Evolutionary conservation across 371 early-diverging fungal genomes (phyloP).

Genomic region (Coemansia sp.): DNA sequence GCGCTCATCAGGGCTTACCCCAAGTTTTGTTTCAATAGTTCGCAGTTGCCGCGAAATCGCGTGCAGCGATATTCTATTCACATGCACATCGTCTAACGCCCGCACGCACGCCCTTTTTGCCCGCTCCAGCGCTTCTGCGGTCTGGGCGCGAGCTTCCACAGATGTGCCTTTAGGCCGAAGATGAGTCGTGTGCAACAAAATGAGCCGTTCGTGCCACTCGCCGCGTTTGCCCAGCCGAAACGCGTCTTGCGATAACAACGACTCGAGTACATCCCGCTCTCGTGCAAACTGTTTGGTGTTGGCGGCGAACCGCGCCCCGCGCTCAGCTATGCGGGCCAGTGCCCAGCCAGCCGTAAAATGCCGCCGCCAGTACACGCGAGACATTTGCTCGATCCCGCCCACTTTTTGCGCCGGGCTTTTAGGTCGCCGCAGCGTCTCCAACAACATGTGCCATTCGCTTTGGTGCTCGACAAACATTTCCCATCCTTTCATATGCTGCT

Average conservation of each 20-base stretch:
- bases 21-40: conserved; percentile 30
- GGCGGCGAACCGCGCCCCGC: conserved; percentile 59
- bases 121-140: conserved; percentile 31
- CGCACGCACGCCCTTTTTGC: conserved; percentile 31
- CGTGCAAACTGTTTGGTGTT: conserved; percentile 60
- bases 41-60: conserved; percentile 36
- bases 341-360: conserved; percentile 60
- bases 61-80: conserved; percentile 35
- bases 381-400: conserved; percentile 2
- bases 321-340: conserved; percentile 63
- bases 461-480: conserved; percentile 14
- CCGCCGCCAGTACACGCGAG: conserved; percentile 32
- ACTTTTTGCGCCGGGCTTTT: neutral
- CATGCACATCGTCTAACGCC: conserved; percentile 31
- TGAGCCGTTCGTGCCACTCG: conserved; percentile 70
- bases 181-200: conserved; percentile 62
- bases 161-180: conserved; percentile 30
- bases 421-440: neutral
- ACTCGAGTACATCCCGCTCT: conserved; percentile 60
- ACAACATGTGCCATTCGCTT: conserved; percentile 9
- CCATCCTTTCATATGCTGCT: conserved; percentile 40
- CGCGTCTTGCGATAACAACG: conserved; percentile 60
- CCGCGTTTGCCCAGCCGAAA: conserved; percentile 66
- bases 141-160: neutral
- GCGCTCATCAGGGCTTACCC: neutral